Evolutionary conservation across 2,329 filamentous ascomycete species (phyloP).

Genomic region (Apiospora hydei): DNA sequence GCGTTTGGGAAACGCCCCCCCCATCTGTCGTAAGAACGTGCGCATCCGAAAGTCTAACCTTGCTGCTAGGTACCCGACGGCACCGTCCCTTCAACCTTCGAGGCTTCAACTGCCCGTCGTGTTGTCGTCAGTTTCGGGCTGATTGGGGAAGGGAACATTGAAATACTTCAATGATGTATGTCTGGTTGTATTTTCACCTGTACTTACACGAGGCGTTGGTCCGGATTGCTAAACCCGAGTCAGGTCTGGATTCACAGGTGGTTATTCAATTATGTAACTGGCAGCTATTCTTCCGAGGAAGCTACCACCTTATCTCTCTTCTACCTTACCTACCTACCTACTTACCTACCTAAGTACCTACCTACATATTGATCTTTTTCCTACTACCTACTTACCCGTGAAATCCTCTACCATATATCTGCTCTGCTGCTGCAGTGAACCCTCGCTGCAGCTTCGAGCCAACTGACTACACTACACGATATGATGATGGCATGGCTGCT

Average conservation of each 20-base stretch:
- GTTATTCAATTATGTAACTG: too few relatives aligned
- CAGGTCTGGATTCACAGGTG: too few relatives aligned
- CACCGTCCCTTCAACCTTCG: neutral
- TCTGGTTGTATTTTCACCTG: neutral
- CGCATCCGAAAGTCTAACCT: constrained; percentile 12
- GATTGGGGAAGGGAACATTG: neutral
- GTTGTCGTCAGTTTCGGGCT: neutral
- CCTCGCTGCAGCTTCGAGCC: too few relatives aligned
- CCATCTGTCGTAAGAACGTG: constrained; percentile 10
- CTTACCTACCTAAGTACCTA: neutral
- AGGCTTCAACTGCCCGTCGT: neutral
- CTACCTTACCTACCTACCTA: neutral
- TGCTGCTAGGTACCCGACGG: neutral
- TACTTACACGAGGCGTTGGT: neutral
- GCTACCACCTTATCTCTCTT: neutral
- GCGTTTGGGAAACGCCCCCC: neutral
- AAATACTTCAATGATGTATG: too few relatives aligned
- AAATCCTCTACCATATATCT: too few relatives aligned
- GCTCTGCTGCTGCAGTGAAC: too few relatives aligned
- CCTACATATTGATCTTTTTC: too few relatives aligned
- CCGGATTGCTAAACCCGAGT: neutral
- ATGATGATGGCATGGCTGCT: neutral
- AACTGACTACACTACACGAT: neutral
- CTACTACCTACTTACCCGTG: too few relatives aligned
- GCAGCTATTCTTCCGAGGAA: too few relatives aligned